These are phyloP conservation scores for Penicillium ochrochloron DNA, from an alignment of 495 filamentous ascomycete genomes.

Conservation along the genomic window DNA sequence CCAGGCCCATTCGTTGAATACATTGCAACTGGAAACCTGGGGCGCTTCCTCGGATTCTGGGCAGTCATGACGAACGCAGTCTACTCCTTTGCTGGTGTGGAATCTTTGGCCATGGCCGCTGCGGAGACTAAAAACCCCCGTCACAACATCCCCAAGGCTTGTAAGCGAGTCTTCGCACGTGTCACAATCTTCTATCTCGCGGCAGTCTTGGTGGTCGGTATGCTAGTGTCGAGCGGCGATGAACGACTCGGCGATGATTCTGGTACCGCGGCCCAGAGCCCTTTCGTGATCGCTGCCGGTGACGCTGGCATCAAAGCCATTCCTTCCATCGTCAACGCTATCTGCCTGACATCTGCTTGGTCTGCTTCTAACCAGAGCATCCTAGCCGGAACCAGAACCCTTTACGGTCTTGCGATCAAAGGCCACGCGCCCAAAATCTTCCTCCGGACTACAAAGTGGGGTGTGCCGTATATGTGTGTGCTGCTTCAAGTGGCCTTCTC, in stretches of 20 bases:
- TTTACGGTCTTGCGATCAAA: slow-evolving; percentile 51
- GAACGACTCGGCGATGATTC: slow-evolving; percentile 48
- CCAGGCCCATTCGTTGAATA: slow-evolving; percentile 57
- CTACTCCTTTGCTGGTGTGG: slow-evolving; percentile 62
- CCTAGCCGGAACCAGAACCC: slow-evolving; percentile 50
- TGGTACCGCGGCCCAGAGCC: slow-evolving; percentile 47
- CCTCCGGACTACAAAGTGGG: slow-evolving; percentile 61
- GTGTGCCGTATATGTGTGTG: slow-evolving; percentile 64
- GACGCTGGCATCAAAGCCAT: slow-evolving; percentile 47
- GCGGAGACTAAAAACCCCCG: slow-evolving; percentile 52
- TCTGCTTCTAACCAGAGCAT: slow-evolving; percentile 57
- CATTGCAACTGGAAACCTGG: slow-evolving; percentile 42
- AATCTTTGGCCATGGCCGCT: slow-evolving; percentile 56
- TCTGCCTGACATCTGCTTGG: slow-evolving; percentile 52
- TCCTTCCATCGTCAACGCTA: slow-evolving; percentile 57
- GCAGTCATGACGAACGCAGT: slow-evolving; percentile 62
- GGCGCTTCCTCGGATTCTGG: slow-evolving; percentile 62
- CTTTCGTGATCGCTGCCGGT: slow-evolving; percentile 58
- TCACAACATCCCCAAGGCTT: slow-evolving; percentile 50
- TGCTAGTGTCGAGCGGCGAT: slow-evolving; percentile 55
- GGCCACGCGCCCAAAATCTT: slow-evolving; percentile 53
- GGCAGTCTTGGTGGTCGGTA: slow-evolving; percentile 49
- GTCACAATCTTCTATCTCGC: slow-evolving; percentile 51
- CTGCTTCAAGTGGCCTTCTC: slow-evolving; percentile 56
- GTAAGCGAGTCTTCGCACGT: slow-evolving; percentile 49